Conservation (phyloP, 345 rosid species). For the Lagerstroemia speciosa region DNA sequence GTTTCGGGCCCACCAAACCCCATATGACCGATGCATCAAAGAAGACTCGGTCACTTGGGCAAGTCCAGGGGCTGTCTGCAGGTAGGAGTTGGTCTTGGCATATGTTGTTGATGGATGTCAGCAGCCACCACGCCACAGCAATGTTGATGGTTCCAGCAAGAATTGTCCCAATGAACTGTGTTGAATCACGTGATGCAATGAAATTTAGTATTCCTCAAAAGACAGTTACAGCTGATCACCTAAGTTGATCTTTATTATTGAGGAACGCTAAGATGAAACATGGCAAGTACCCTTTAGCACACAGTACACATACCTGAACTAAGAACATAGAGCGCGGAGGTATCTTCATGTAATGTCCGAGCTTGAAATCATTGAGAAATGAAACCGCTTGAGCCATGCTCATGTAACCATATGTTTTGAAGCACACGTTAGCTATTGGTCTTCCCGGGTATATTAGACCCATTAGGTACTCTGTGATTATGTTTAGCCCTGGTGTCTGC, state of each 20-base stretch:
- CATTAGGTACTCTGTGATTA: slow-evolving; percentile 82
- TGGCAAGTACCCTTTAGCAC: background rate
- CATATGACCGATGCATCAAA: slow-evolving; percentile 88
- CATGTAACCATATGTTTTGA: slow-evolving; percentile 77
- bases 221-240: background rate
- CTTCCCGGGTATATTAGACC: slow-evolving; percentile 76
- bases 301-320: slow-evolving; percentile 50
- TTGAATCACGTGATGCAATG: background rate
- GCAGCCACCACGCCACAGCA: slow-evolving; percentile 79
- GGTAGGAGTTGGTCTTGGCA: slow-evolving; percentile 78
- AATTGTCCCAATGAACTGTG: slow-evolving; percentile 71
- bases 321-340: slow-evolving; percentile 94
- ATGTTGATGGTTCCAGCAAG: slow-evolving; percentile 78
- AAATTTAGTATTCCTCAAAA: background rate
- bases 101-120: slow-evolving; percentile 56
- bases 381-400: slow-evolving; percentile 93
- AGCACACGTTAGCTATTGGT: slow-evolving; percentile 89
- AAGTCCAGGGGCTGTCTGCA: slow-evolving; percentile 72
- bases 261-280: background rate
- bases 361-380: slow-evolving; percentile 83
- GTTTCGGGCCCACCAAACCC: slow-evolving; percentile 79
- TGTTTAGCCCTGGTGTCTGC: slow-evolving; percentile 84
- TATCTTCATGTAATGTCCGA: slow-evolving; percentile 94
- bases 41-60: slow-evolving; percentile 78
- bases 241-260: background rate